A percentile compares a stretch with the other conserved stretches of the same genome.
phyloP scores from a whole-genome alignment of 2,329 filamentous ascomycete species.

The Nigrospora sphaerica region DNA sequence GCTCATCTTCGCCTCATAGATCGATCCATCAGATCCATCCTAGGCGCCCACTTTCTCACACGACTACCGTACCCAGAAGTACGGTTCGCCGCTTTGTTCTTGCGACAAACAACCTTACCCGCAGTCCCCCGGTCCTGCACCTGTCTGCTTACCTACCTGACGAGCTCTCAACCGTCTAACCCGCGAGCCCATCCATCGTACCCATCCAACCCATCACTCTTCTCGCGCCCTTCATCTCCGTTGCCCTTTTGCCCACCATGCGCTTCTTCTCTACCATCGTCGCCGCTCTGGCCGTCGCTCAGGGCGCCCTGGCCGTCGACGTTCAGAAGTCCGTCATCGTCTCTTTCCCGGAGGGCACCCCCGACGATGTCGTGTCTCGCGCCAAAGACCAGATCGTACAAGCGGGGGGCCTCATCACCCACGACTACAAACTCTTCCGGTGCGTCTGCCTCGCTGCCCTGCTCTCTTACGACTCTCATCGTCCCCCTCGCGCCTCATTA shows the following conservation, averaged over 20 bases:
- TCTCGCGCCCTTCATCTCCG: no score
- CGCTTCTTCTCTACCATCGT: slow-evolving; percentile 49
- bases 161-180: no score
- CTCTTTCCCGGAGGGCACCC: slow-evolving; percentile 64
- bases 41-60: no score
- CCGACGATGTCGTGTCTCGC: slow-evolving; percentile 58
- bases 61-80: no score
- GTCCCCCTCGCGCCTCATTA: not conserved
- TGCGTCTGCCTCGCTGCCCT: slow-evolving; percentile 31
- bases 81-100: no score
- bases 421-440: slow-evolving; percentile 65
- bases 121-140: no score
- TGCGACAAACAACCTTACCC: no score
- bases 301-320: slow-evolving; percentile 56
- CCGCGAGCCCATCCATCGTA: no score
- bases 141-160: no score
- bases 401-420: slow-evolving; percentile 70
- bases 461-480: not conserved
- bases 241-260: slow-evolving; percentile 34
- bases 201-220: no score
- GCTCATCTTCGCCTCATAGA: no score
- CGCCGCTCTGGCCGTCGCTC: slow-evolving; percentile 48
- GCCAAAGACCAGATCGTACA: slow-evolving; percentile 65
- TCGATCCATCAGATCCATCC: no score
- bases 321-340: slow-evolving; percentile 69